Percentiles rank a stretch among this genome's conserved stretches.
Conservation (phyloP, 2,329 filamentous ascomycete genomes). For the Claviceps sorghi region DNA sequence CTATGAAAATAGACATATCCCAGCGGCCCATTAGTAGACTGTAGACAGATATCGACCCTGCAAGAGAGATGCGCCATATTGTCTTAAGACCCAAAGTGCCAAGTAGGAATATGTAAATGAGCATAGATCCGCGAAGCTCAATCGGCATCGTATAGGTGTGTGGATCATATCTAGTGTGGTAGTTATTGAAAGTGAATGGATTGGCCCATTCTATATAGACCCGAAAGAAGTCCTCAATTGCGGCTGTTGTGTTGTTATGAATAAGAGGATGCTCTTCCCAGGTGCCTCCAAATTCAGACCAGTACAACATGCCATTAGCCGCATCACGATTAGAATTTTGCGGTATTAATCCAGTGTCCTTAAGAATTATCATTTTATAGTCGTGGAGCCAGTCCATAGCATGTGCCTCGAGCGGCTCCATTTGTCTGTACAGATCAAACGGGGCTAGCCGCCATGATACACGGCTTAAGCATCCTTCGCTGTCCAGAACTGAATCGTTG, state of each 20-base stretch:
- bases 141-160: slow-evolving; percentile 28
- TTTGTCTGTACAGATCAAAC: background rate
- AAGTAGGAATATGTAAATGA: slow-evolving; percentile 25
- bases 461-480: background rate
- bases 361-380: too few species aligned
- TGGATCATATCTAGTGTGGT: slow-evolving; percentile 25
- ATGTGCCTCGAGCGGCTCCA: background rate
- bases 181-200: slow-evolving; percentile 24
- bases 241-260: slow-evolving; percentile 23
- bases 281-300: slow-evolving; percentile 24
- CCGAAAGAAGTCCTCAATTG: slow-evolving; percentile 23
- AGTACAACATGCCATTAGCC: slow-evolving; percentile 16
- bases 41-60: slow-evolving; percentile 17
- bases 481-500: background rate
- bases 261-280: slow-evolving; percentile 28
- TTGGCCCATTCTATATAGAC: slow-evolving; percentile 26
- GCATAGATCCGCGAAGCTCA: slow-evolving; percentile 26
- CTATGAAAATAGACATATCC: slow-evolving; percentile 27
- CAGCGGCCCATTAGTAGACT: slow-evolving; percentile 21
- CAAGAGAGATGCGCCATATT: slow-evolving; percentile 19
- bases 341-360: too few species aligned
- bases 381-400: too few species aligned
- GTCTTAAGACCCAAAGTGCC: slow-evolving; percentile 23
- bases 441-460: background rate
- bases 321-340: background rate